Base-by-base conservation (phyloP, 2,329 filamentous ascomycete genomes). In the Amauroascus niger region DNA sequence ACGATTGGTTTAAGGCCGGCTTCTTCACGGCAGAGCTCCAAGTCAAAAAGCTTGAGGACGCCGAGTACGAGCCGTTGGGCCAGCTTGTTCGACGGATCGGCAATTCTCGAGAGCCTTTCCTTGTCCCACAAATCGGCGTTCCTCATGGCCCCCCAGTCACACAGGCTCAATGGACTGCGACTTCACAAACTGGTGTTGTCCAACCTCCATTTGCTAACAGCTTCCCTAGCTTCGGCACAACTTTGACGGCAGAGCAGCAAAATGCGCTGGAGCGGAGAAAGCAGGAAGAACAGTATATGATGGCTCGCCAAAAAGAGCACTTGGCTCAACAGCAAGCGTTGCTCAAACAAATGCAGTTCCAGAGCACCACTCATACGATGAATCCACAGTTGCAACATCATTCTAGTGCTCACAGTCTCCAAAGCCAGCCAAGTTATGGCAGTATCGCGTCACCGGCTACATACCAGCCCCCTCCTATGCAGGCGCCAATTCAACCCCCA, bases 1-100 rank as follows among this genome's bases (percentile, higher is more conserved):
- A 98, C 62, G 94, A 98, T 63, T 98, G 93, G 93, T 98, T 97
- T 73, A 97, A 97, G 69, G 91, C 90, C 35, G 90, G 91, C 44
- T 98, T 97, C 73, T 98, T 98, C 71, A 95, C 88, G 0, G 84
- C 91, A 0, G 91, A 98, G 62, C 77, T 98, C 18, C 82, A 94
- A 41, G 93, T 98, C 30, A 96, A 94, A 74, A 95, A 95, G 67
- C 77, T 91, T 4, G 93, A 98, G 67, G 93, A 98, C 64, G 76
- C 79, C 0, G 91, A 98, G 48, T 98, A 96, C 63, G 93, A 98
- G 69, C 93, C 91, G 11, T 75, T 98, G 8, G 93, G 91, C 2
- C 90, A 97, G 69, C 80, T 98, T 22, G 96, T 98, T 58, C 79
- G 93, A 41, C 85, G 91, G 32, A 98, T 98, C 62, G 93, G 93